Evolutionary conservation across 2,329 filamentous ascomycete genomes (phyloP).

Genomic region (Fusarium bactridioides): DNA sequence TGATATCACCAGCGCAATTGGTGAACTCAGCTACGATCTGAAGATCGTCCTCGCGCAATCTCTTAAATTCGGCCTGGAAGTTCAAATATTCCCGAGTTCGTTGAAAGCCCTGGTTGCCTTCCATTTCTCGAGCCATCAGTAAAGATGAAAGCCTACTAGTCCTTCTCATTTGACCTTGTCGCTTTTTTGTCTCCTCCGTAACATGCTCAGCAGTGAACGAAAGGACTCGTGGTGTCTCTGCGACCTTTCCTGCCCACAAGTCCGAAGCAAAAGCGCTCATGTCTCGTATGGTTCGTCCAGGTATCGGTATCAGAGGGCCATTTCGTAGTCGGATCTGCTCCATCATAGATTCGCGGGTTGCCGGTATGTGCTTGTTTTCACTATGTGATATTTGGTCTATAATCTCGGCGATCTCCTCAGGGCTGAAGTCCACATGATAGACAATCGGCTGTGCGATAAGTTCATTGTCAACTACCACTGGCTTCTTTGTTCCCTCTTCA

Average conservation of each 20-base stretch:
- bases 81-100: slow-evolving; percentile 53
- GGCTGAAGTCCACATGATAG: slow-evolving; percentile 58
- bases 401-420: slow-evolving; percentile 47
- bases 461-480: neutral
- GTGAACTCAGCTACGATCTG: slow-evolving; percentile 63
- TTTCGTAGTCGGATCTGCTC: neutral
- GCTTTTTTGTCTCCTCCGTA: slow-evolving; percentile 16
- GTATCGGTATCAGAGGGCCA: neutral
- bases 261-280: slow-evolving; percentile 36
- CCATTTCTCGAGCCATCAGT: slow-evolving; percentile 58
- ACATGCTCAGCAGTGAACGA: slow-evolving; percentile 32
- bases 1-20: slow-evolving; percentile 68
- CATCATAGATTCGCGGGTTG: slow-evolving; percentile 30
- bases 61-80: slow-evolving; percentile 55
- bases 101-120: slow-evolving; percentile 54
- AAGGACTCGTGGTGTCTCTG: slow-evolving; percentile 32
- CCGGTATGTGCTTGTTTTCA: slow-evolving; percentile 17
- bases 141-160: slow-evolving; percentile 49
- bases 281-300: slow-evolving; percentile 2
- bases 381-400: slow-evolving; percentile 29
- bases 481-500: slow-evolving; percentile 30
- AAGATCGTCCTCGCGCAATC: slow-evolving; percentile 60
- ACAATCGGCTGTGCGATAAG: slow-evolving; percentile 21
- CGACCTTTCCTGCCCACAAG: slow-evolving; percentile 35
- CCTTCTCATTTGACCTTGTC: slow-evolving; percentile 12